Percentiles rank a stretch among this genome's conserved stretches.
Evolutionary conservation across 495 filamentous ascomycete genomes (phyloP).

Genomic region (Penicillium manginii): DNA sequence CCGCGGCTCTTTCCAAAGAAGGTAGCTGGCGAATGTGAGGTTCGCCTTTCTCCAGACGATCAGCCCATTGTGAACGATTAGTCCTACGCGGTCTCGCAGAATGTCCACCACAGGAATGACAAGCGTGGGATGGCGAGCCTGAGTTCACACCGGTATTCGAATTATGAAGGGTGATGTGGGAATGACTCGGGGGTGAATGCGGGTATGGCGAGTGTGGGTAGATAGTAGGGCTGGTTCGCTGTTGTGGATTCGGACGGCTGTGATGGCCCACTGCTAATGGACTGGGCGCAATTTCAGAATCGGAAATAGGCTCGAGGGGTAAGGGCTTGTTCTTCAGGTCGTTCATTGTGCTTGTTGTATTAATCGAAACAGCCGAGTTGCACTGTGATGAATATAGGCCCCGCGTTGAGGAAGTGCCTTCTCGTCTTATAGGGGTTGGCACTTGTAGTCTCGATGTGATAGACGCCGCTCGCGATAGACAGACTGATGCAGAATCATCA

Average conservation of each 20-base stretch:
- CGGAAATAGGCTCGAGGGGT: conserved; percentile 47
- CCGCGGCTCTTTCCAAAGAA: conserved; percentile 35
- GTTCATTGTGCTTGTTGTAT: conserved; percentile 17
- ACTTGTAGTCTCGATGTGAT: neutral
- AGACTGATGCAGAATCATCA: conserved; percentile 32
- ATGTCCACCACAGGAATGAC: conserved; percentile 7
- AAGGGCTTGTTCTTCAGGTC: conserved; percentile 51
- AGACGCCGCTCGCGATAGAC: conserved; percentile 6
- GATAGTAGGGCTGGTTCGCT: neutral
- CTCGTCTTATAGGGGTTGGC: neutral
- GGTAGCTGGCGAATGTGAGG: conserved; percentile 21
- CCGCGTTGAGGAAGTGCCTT: neutral
- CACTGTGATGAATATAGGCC: neutral
- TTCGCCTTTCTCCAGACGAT: conserved; percentile 10
- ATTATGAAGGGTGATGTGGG: neutral
- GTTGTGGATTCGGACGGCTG: neutral
- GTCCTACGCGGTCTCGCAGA: neutral
- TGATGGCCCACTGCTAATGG: conserved; percentile 34
- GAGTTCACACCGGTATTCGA: neutral
- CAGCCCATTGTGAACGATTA: conserved; percentile 4
- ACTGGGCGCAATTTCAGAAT: conserved; percentile 39
- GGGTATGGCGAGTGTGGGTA: neutral
- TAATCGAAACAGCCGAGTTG: conserved; percentile 16
- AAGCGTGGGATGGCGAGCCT: neutral
- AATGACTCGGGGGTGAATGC: neutral